phyloP scores from a whole-genome alignment of 768 basidiomycete species.

The Rhizopogon sp. region DNA sequence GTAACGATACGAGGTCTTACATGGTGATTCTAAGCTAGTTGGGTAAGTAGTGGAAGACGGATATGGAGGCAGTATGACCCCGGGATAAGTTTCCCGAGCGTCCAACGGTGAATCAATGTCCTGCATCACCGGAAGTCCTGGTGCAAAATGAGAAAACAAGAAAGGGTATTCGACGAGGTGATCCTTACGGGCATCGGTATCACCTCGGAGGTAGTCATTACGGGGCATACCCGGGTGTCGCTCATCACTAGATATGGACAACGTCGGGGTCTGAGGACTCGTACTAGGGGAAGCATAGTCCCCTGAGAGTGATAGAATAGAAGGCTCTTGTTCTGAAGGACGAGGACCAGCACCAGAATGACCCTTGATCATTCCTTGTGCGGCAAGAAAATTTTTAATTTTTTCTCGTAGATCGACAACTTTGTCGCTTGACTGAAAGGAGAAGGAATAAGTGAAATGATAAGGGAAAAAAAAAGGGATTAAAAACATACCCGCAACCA shows the following conservation, averaged over 20 bases:
- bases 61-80: constrained; percentile 26
- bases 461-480: neutral
- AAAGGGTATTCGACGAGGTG: neutral
- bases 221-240: constrained; percentile 29
- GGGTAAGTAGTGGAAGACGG: constrained; percentile 25
- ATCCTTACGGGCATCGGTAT: constrained; percentile 23
- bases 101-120: constrained; percentile 27
- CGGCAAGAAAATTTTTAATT: constrained; percentile 73
- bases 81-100: constrained; percentile 20
- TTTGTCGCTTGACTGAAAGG: constrained; percentile 57
- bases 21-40: constrained; percentile 57
- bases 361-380: constrained; percentile 88
- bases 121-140: constrained; percentile 27
- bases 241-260: constrained; percentile 38
- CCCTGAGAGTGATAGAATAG: constrained; percentile 45
- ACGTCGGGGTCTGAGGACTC: constrained; percentile 43
- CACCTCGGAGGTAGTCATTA: constrained; percentile 12
- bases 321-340: constrained; percentile 48
- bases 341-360: constrained; percentile 70
- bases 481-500: constrained; percentile 68
- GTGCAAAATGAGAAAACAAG: neutral
- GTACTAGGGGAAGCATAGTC: constrained; percentile 34
- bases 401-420: constrained; percentile 68
- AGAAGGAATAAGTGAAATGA: constrained; percentile 8
- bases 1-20: constrained; percentile 73